Evolutionary conservation across 176 grass and related monocot genomes (phyloP).

Genomic region (Musa itinerans): DNA sequence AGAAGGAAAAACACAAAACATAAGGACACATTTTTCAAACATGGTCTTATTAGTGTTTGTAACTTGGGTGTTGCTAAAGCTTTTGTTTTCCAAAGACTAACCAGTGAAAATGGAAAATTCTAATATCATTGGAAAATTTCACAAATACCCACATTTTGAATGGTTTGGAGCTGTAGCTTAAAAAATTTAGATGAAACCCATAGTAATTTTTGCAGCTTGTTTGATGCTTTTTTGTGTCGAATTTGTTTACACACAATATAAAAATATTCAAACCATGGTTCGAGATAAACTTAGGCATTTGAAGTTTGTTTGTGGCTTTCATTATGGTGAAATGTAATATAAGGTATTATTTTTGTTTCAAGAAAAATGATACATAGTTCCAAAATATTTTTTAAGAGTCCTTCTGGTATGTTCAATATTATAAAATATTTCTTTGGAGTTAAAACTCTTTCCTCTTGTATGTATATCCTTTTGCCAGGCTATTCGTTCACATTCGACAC

Average conservation of each 20-base stretch:
- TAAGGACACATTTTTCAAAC: too few relatives aligned
- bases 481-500: conserved; percentile 46
- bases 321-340: not conserved
- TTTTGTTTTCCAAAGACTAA: too few relatives aligned
- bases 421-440: not conserved
- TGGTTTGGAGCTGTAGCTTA: not conserved
- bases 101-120: not conserved
- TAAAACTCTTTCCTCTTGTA: not conserved
- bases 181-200: not conserved
- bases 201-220: not conserved
- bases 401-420: not conserved
- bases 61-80: too few relatives aligned
- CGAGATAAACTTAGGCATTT: not conserved
- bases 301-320: not conserved
- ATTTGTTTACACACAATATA: too few relatives aligned
- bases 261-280: not conserved
- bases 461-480: conserved; percentile 28
- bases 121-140: not conserved
- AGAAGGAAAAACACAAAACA: too few relatives aligned
- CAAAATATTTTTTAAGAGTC: not conserved
- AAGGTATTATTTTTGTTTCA: not conserved
- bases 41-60: too few relatives aligned
- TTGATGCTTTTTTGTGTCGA: too few relatives aligned
- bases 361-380: not conserved
- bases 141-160: not conserved